phyloP scores from a whole-genome alignment of 345 rosid genomes.

The Bruguiera parviflora region DNA sequence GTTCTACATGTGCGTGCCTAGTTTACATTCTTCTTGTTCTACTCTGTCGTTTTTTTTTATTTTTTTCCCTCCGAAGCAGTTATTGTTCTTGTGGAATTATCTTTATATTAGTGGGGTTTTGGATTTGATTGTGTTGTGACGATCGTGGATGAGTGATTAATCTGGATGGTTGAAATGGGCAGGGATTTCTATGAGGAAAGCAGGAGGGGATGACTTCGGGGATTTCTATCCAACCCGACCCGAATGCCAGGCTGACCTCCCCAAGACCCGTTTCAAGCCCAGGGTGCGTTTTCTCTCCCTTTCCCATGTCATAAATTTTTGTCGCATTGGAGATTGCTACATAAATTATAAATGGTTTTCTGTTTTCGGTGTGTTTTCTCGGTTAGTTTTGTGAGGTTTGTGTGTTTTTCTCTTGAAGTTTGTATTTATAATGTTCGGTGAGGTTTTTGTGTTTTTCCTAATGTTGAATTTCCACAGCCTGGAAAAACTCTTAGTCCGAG shows the following conservation, averaged over 20 bases:
- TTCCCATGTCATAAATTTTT: not conserved
- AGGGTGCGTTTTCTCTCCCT: conserved; percentile 38
- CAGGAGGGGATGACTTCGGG: conserved; percentile 52
- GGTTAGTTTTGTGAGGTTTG: not conserved
- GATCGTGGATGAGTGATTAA: not conserved
- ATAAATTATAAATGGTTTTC: not conserved
- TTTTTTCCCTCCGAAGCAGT: not conserved
- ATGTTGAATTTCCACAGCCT: conserved; percentile 39
- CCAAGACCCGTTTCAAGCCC: conserved; percentile 69
- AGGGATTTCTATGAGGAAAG: conserved; percentile 32
- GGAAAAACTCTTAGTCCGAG: conserved; percentile 90
- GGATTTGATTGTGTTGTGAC: not conserved
- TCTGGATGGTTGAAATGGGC: conserved; percentile 37
- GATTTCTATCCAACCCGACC: conserved; percentile 71
- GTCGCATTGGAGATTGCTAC: not conserved
- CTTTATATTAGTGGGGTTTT: not conserved
- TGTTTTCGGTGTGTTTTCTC: not conserved
- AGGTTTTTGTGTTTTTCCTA: not conserved
- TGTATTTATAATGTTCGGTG: not conserved
- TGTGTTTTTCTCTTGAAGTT: not conserved
- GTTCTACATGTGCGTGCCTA: too few species aligned
- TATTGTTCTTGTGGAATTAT: not conserved
- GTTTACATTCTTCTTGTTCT: too few species aligned
- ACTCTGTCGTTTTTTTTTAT: too few species aligned
- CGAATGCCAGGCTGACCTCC: conserved; percentile 62